Percentiles rank a stretch among this genome's conserved stretches.
These are phyloP conservation scores for Podospora fimiseda DNA, from an alignment of 495 filamentous ascomycete genomes.

Conservation along the genomic window DNA sequence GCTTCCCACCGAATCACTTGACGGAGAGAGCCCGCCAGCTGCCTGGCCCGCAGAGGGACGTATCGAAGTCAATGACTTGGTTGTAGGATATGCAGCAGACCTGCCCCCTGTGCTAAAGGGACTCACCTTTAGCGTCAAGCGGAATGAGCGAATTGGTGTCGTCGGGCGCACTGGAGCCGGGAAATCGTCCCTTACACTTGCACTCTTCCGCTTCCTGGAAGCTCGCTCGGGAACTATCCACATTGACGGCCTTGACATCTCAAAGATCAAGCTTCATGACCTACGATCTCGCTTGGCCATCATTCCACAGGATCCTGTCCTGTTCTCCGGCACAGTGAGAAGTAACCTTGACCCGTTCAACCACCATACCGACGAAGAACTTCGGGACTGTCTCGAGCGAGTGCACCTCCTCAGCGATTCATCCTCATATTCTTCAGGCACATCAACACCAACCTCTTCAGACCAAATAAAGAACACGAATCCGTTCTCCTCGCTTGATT, in stretches of 20 bases:
- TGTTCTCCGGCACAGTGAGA: constrained; percentile 81
- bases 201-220: constrained; percentile 78
- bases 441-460: constrained; percentile 22
- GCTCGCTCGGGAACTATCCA: constrained; percentile 61
- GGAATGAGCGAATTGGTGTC: constrained; percentile 72
- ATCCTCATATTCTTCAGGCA: constrained; percentile 12
- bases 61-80: constrained; percentile 65
- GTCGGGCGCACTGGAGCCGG: constrained; percentile 84
- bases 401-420: constrained; percentile 61
- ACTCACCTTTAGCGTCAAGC: constrained; percentile 61
- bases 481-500: constrained; percentile 52
- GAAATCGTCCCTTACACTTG: constrained; percentile 77
- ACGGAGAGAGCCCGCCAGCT: constrained; percentile 57
- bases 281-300: constrained; percentile 71
- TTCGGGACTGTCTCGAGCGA: constrained; percentile 66
- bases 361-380: constrained; percentile 61
- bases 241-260: constrained; percentile 73
- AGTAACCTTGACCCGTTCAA: constrained; percentile 78
- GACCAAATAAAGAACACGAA: constrained; percentile 50
- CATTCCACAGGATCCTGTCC: constrained; percentile 73
- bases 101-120: constrained; percentile 71
- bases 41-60: constrained; percentile 74
- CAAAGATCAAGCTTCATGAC: constrained; percentile 65
- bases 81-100: constrained; percentile 70
- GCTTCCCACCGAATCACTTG: constrained; percentile 61